Base-by-base conservation (phyloP, 129 eudicot genomes). In the Centella asiatica region DNA sequence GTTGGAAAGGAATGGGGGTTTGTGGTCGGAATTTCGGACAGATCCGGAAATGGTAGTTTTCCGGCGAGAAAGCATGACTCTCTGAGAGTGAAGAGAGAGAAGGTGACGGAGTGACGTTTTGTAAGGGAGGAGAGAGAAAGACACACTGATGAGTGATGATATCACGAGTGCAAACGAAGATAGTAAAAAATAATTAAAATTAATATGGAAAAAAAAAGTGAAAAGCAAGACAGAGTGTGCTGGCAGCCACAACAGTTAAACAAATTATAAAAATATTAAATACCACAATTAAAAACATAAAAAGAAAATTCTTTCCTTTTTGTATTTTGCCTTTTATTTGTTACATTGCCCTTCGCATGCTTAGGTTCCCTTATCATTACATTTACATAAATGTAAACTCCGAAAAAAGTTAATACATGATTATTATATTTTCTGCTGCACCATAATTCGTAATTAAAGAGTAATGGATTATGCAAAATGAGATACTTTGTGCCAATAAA, bases 11-110 rank as follows among this genome's bases (percentile, higher is more conserved):
- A 56, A 23, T 24, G 27, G 42, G 19, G 36, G 48, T 44, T 44
- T 44, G n/a, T 31, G 62, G 44, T 56, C 25, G 23, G 17, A 56
- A 32, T 17, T 31, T 56, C 9, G 34, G 26, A 31, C 42, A 28
- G 56, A 69, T 14, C 22, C 22, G 14, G 47, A 3, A 25, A 15
- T 11, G 0, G 26, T 50, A 39, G 70, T 64, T 70, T 58, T 67
- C 77, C 77, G 80, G 75, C 68, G 80, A 78, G 60, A 45, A 51
- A 19, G 42, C 80, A 74, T 74, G 36, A 54, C 58, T 39, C 18
- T 4, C 0, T 3, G 47, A 15, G 47, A 31, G 62, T 44, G 42
- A 44, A 3, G 66, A 47, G 68, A 71, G 52, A 66, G 65, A 65
- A 47, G 49, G 62, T 32, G 71, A 53, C 40, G 63, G 74, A 27